Evolutionary conservation across 78 protist species (phyloP).

Genomic region (Mastigamoeba balamuthi): DNA sequence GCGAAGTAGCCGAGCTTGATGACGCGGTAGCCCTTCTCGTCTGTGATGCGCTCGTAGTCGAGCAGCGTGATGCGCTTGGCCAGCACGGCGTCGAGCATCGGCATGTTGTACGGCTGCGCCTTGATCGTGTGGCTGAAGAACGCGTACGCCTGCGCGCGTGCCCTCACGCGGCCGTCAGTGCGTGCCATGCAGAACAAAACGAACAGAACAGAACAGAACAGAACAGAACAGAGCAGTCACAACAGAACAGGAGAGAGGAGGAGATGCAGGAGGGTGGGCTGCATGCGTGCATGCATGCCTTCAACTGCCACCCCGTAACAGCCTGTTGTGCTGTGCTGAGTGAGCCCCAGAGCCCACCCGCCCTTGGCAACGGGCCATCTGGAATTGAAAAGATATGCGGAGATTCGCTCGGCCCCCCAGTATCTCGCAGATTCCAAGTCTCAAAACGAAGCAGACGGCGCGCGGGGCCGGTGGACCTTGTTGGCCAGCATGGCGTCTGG

Average conservation of each 20-base stretch:
- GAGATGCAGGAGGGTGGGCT: constrained; percentile 14
- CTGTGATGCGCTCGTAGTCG: constrained; percentile 80
- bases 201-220: background rate
- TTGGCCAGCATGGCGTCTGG: too few relatives aligned
- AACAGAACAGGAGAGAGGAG: background rate
- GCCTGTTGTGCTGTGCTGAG: too few relatives aligned
- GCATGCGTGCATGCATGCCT: constrained; percentile 25
- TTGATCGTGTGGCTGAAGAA: constrained; percentile 80
- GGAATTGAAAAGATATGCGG: too few relatives aligned
- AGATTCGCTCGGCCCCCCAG: too few relatives aligned
- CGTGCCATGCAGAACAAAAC: too few relatives aligned
- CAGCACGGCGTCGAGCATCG: constrained; percentile 42
- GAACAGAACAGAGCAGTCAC: background rate
- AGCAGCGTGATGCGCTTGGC: constrained; percentile 59
- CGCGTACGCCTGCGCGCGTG: constrained; percentile 58
- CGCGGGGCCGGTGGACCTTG: too few relatives aligned
- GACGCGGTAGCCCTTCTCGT: constrained; percentile 48
- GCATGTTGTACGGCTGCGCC: constrained; percentile 89
- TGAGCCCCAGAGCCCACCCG: too few relatives aligned
- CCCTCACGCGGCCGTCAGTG: too few relatives aligned
- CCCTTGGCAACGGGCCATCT: too few relatives aligned
- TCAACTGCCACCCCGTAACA: constrained; percentile 48
- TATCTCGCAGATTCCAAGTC: too few relatives aligned
- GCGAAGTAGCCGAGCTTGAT: constrained; percentile 80
- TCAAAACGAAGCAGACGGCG: too few relatives aligned